phyloP scores from a whole-genome alignment of 2,329 filamentous ascomycete genomes.

The Xylaria sp. region DNA sequence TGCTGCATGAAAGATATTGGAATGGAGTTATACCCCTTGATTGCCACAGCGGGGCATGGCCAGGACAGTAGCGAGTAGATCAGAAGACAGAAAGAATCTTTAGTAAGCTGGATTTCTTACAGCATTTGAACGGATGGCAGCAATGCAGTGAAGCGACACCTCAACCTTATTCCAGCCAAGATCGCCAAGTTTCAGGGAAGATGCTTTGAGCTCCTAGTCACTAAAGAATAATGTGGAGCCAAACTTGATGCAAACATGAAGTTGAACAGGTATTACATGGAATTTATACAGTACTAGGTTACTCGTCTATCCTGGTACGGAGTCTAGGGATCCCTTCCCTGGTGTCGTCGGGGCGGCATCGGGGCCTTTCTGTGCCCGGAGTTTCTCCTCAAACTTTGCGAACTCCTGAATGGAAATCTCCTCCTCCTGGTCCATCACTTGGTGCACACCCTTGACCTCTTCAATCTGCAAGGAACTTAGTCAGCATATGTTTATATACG shows the following conservation, averaged over 20 bases:
- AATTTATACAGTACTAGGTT: constrained; percentile 26
- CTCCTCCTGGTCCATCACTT: constrained; percentile 91
- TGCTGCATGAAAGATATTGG: constrained; percentile 28
- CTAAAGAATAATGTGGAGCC: constrained; percentile 10
- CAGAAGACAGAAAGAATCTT: constrained; percentile 2
- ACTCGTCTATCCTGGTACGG: constrained; percentile 49
- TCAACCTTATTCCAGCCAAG: constrained; percentile 25
- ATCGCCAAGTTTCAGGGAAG: constrained; percentile 17
- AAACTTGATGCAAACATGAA: constrained; percentile 10
- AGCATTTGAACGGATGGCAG: not conserved
- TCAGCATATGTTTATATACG: constrained; percentile 43
- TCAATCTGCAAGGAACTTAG: constrained; percentile 73
- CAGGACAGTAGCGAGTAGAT: not conserved
- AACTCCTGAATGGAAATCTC: constrained; percentile 89
- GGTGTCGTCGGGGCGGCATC: constrained; percentile 52
- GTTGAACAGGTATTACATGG: constrained; percentile 24
- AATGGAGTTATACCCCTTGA: constrained; percentile 20
- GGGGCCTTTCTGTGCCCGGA: constrained; percentile 64
- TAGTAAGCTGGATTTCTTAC: not conserved
- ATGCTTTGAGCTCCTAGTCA: constrained; percentile 14
- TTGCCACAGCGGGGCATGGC: constrained; percentile 26
- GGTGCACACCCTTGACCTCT: constrained; percentile 91
- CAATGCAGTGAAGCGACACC: constrained; percentile 7
- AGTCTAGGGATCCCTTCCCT: constrained; percentile 54
- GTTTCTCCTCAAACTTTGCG: constrained; percentile 91